phyloP scores from a whole-genome alignment of 2,329 filamentous ascomycete genomes.

The Lojkania enalia region DNA sequence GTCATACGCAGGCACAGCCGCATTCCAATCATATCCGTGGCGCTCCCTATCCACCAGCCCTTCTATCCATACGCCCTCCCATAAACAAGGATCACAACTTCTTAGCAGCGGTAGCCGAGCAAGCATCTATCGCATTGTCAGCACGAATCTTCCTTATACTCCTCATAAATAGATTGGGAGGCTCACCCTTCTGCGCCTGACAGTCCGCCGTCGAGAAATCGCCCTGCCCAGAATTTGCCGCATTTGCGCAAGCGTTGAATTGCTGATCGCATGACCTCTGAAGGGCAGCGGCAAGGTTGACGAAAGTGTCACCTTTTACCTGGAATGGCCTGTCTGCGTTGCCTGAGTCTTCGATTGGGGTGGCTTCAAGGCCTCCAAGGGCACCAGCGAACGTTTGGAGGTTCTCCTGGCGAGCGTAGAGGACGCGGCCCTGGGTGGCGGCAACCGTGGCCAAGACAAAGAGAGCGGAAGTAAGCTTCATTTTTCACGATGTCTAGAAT shows the following conservation, averaged over 20 bases:
- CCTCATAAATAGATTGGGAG: no score
- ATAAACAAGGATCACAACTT: no score
- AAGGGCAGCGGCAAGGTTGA: conserved; percentile 58
- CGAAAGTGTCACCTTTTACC: conserved; percentile 51
- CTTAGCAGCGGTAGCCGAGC: no score
- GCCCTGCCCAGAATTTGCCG: conserved; percentile 56
- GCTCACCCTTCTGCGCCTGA: conserved; percentile 55
- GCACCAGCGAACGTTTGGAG: conserved; percentile 48
- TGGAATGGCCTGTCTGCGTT: conserved; percentile 50
- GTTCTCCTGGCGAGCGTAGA: conserved; percentile 29
- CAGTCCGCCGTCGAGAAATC: conserved; percentile 57
- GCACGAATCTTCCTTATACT: no score
- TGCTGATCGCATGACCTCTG: conserved; percentile 66
- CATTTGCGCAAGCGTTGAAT: conserved; percentile 63
- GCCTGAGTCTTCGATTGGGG: conserved; percentile 55
- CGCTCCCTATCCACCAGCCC: no score
- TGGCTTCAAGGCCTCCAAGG: conserved; percentile 58
- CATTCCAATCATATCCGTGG: no score
- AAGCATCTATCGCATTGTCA: no score
- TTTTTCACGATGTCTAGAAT: conserved; percentile 16
- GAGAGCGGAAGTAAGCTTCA: conserved; percentile 28
- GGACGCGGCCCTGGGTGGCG: conserved; percentile 22
- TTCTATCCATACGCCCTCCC: no score
- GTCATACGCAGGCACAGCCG: no score
- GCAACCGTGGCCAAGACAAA: conserved; percentile 22